Evolutionary conservation across 768 basidiomycete genomes (phyloP), one percentile per base, ranked within the genome.

Genomic region (Tricholoma matsutake): DNA sequence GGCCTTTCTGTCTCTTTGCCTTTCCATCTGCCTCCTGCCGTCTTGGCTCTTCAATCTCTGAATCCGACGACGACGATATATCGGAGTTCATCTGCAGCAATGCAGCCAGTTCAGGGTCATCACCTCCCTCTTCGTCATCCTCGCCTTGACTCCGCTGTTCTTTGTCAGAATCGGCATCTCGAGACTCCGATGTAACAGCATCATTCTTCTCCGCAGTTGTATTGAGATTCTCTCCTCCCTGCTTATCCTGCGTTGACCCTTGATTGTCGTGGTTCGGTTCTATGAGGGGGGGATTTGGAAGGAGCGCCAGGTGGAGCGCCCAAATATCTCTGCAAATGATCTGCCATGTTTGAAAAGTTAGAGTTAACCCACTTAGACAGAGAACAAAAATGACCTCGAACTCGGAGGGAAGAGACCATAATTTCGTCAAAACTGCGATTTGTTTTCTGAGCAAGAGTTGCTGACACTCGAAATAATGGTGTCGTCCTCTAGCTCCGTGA

Each of bases 381-480:
- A 37, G n/a, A 58, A 39, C 39, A 10, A 16, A 25, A 58, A 55
- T 16, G 60, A 91, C 93, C 82, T 94, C 92, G 61, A 93, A 91
- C 68, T 92, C 90, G 0, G 78, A 69, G 6, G 92, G 92, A 20
- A 95, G 78, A n/a, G 76, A 71, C 93, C 93, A 94, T 9, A 85
- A 65, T 11, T 68, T 67, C 4, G 70, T 80, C 60, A 94, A 72
- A n/a, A 81, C 80, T 6, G 75, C 77, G 11, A 94, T 75, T 72
- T 97, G 94, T 66, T 87, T 83, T 32, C 94, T 81, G 10, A 96
- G 76, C 57, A 97, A 76, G 0, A 93, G 75, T 72, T 97, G 96
- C 35, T 92, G 78, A 67, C 90, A 91, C 64, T 95, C 89, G 62
- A 92, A 90, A 66, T 92, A 92, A 60, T 89, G 86, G 69, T 83